Evolutionary conservation across 148 eudicot genomes (phyloP), one percentile per base, ranked within the genome.

Genomic region (Rheum nobile): DNA sequence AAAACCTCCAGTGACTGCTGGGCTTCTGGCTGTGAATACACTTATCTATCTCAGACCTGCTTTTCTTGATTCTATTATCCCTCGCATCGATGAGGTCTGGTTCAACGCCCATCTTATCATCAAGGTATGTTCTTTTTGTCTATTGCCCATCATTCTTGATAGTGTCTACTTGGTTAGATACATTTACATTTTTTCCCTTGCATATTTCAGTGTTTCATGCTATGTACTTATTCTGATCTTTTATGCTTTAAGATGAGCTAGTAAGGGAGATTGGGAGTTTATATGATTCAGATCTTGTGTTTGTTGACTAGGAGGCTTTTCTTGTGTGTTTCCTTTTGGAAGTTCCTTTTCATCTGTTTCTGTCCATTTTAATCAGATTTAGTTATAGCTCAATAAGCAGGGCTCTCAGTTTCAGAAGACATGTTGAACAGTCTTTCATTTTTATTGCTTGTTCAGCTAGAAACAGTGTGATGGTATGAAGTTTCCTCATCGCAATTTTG

Each of bases 1-100:
- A 21, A 85, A 85, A 35, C 87, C 87, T 52, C 87, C 87, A 2
- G 85, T 85, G 43, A 85, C 87, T 11, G 83, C 83, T 4, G 87
- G 82, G 24, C 72, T 85, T 71, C 67, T 85, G 71, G 87, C 87
- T 41, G 83, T 83, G 52, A 85, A 85, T 59, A 82, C 87, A 42
- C 80, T 85, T 39, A 80, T 85, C 31, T 85, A 85, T 68, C 67
- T 85, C 38, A 85, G 85, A 57, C 87, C 87, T 46, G 77, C 82
- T 80, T 82, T 85, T 75, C 71, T 85, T 1, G 75, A 80, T 46
- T 47, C 80, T 76, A 54, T 85, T 14, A 74, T 85, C 35, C 87
- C 87, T 0, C 24, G 37, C 39, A 68, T 85, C 16, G 63, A 78
- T 63, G 77, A 80, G 57, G 87, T 85, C 72, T 78, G 78, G 77